Base-by-base conservation (phyloP, 2,329 filamentous ascomycete genomes). In the Penicillium hesseltinei region DNA sequence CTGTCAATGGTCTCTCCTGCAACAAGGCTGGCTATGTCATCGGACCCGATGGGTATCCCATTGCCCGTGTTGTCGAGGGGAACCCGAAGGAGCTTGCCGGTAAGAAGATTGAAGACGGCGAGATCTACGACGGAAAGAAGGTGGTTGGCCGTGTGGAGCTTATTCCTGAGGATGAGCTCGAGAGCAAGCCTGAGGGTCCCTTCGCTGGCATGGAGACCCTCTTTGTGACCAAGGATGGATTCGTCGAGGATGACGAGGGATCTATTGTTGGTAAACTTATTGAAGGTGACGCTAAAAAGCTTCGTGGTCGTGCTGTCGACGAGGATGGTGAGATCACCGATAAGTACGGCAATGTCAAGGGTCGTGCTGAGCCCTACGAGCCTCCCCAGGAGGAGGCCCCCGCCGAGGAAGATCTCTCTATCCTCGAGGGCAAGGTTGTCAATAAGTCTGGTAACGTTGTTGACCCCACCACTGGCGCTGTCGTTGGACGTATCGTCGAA, bases 281-380 rank as follows among this genome's bases (percentile, higher is more conserved):
- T 4, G 84, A 86, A 46, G 91, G 90, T 3, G 88, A 95, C 54
- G 72, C 82, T 36, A 91, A 91, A 81, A 78, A 81, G 51, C 82
- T 95, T 1, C 84, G 87, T 38, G 91, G 91, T 17, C 88, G 90
- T 46, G 68, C 80, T 9, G 90, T 94, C 19, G 91, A 94, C 56
- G 87, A 91, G 60, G 90, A 95, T 62, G 91, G 91, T 38, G 90
- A 94, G 56, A 86, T 95, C 33, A 80, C 89, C 55, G 91, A 94
- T 78, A 87, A 86, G 72, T 92, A 91, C 69, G 85, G 83, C 56
- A 84, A 83, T 58, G 78, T 82, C 63, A 84, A 84, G 73, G 82
- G 82, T 33, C 81, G 82, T 57, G 82, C 80, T n/a, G 82, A 84
- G 68, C 82, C 81, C 4, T 84, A 79, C 53, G 77, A 82, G 58